Conservation (phyloP, 2,329 filamentous ascomycete species). For the Colletotrichum camelliae region DNA sequence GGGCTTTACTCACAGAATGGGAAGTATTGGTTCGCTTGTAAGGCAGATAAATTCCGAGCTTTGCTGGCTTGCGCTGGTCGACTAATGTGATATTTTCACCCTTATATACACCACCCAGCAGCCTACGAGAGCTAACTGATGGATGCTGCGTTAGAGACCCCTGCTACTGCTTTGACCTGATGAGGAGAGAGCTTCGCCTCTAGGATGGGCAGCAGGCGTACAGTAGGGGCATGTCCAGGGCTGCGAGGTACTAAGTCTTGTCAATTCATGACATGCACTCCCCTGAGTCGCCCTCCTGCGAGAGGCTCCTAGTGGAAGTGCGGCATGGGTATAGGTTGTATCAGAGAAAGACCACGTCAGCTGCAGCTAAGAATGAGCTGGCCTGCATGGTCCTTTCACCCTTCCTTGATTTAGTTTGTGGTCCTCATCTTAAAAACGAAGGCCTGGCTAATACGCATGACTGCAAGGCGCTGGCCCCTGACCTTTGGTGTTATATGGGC, state of each 20-base stretch:
- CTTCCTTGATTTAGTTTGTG: neutral
- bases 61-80: neutral
- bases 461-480: neutral
- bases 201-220: neutral
- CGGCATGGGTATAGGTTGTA: neutral
- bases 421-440: neutral
- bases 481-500: neutral
- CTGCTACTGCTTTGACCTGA: neutral
- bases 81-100: neutral
- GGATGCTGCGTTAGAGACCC: neutral
- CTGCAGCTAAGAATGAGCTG: neutral
- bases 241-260: neutral
- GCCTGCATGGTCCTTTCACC: neutral
- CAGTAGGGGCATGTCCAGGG: neutral
- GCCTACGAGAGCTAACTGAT: neutral
- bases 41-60: neutral
- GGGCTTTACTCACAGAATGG: neutral
- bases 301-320: neutral
- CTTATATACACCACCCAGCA: neutral
- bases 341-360: neutral
- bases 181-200: neutral
- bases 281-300: neutral
- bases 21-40: neutral
- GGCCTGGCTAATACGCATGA: neutral
- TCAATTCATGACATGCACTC: too few relatives aligned